phyloP scores from a whole-genome alignment of 306 rosid species.

The Senna siamea region DNA sequence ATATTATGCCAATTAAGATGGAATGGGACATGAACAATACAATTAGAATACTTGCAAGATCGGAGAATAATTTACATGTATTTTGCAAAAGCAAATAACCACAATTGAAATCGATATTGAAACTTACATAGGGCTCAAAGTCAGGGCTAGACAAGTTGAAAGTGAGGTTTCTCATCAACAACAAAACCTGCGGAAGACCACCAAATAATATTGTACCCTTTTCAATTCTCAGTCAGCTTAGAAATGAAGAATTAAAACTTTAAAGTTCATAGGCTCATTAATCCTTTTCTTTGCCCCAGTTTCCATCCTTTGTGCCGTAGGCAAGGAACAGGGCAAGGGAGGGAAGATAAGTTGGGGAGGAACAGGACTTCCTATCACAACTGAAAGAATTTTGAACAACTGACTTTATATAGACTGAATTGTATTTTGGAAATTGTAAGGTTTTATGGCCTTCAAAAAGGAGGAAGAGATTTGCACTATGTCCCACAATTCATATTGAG shows the following conservation, averaged over 20 bases:
- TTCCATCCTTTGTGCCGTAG: background rate
- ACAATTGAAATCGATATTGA: slow-evolving; percentile 4
- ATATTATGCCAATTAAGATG: slow-evolving; percentile 26
- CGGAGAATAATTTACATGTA: background rate
- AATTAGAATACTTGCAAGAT: background rate
- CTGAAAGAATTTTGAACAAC: background rate
- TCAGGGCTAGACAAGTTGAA: slow-evolving; percentile 72
- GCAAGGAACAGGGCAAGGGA: background rate
- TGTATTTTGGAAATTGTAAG: slow-evolving; percentile 2
- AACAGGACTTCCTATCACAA: background rate
- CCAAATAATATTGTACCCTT: slow-evolving; percentile 25
- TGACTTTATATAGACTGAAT: background rate
- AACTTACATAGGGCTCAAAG: slow-evolving; percentile 71
- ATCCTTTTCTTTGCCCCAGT: background rate
- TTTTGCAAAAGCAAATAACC: slow-evolving; percentile 10
- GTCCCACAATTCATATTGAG: background rate
- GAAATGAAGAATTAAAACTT: background rate
- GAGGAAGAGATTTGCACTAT: slow-evolving; percentile 14
- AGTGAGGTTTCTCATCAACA: slow-evolving; percentile 80
- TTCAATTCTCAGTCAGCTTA: slow-evolving; percentile 3
- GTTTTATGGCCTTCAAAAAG: slow-evolving; percentile 16
- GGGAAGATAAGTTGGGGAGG: slow-evolving; percentile 13
- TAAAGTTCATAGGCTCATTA: background rate
- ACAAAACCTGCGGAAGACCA: slow-evolving; percentile 70
- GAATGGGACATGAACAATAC: slow-evolving; percentile 23